Base-by-base conservation (phyloP, 2,329 filamentous ascomycete species). In the Fusarium sp. region DNA sequence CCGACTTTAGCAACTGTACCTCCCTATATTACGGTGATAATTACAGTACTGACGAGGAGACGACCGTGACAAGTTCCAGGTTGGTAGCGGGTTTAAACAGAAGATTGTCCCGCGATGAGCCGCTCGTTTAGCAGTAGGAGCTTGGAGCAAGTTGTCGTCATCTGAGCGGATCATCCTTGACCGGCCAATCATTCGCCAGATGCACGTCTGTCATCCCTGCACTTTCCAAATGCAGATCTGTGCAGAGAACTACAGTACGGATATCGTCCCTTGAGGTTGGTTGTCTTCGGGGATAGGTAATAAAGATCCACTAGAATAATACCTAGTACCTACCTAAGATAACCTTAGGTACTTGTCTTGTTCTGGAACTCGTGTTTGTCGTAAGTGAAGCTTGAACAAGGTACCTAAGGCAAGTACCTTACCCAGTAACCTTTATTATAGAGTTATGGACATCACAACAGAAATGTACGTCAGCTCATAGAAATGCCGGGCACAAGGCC, bases 101-200 rank as follows among this genome's bases (percentile, higher is more conserved):
- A 39, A 35, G 22, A 55, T 45, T 51, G 55, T 44, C 61, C 69
- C 55, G 65, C 50, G 35, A 24, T 57, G 68, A 74, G 68, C 67
- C 68, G 72, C 69, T 62, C 48, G 50, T 61, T 61, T 48, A 50
- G 36, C 36, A 30, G 42, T 44, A 60, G 35, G 53, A 60, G 51
- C 48, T 30, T 56, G 66, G 71, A 65, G 68, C 71, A 51, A 68
- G 36, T 41, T 33, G 69, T 73, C 75, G 75, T 77, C 75, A 77
- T 74, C 56, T 22, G 42, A 53, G 65, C 57, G 47, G 55, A 14
- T 28, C 24, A n/a, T 38, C 6, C n/a, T n/a, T 13, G 60, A 26
- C 70, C 72, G 75, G 76, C 75, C 74, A 77, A 76, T 77, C 53
- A 72, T 8, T 26, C 39, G 47, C 47, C 39, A 30, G 47, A 51